Percentiles rank a stretch among this genome's conserved stretches.
phyloP scores from a whole-genome alignment of 345 rosid genomes.

The Pseudoturritis turrita region DNA sequence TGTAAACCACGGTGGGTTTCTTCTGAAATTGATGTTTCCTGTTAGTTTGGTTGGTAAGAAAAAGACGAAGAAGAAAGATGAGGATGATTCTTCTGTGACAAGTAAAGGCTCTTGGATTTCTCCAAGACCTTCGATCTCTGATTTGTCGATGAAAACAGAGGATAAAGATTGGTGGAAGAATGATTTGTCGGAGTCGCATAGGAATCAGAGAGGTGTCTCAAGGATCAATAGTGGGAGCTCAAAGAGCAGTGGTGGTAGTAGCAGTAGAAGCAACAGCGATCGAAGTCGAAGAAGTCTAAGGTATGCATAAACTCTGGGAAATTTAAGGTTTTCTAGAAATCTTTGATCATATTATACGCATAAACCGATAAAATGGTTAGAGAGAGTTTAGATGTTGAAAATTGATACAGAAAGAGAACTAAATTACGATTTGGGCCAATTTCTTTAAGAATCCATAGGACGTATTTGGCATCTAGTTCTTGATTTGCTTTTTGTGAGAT shows the following conservation, averaged over 20 bases:
- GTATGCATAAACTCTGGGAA: constrained; percentile 25
- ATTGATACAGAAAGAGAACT: neutral
- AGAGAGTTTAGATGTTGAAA: neutral
- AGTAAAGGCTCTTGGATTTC: constrained; percentile 30
- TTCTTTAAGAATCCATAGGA: neutral
- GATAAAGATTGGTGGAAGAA: constrained; percentile 78
- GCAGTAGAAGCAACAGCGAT: constrained; percentile 45
- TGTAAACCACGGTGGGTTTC: constrained; percentile 50
- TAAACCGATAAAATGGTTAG: neutral
- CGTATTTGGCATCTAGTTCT: neutral
- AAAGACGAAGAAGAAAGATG: constrained; percentile 38
- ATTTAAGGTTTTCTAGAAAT: neutral
- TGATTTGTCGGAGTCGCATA: constrained; percentile 31
- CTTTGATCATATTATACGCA: neutral
- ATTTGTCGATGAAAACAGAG: constrained; percentile 32
- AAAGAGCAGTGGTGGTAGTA: constrained; percentile 44
- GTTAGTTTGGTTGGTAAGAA: constrained; percentile 46
- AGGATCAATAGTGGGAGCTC: constrained; percentile 38
- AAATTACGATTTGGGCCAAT: neutral
- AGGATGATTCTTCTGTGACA: constrained; percentile 11
- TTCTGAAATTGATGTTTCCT: constrained; percentile 72
- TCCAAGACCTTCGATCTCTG: constrained; percentile 43
- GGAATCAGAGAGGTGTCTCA: constrained; percentile 35
- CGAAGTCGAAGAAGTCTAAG: constrained; percentile 32
- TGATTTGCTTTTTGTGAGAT: neutral